Evolutionary conservation across 2,329 filamentous ascomycete genomes (phyloP), one percentile per base, ranked within the genome.

Genomic region (Nothophoma quercina): DNA sequence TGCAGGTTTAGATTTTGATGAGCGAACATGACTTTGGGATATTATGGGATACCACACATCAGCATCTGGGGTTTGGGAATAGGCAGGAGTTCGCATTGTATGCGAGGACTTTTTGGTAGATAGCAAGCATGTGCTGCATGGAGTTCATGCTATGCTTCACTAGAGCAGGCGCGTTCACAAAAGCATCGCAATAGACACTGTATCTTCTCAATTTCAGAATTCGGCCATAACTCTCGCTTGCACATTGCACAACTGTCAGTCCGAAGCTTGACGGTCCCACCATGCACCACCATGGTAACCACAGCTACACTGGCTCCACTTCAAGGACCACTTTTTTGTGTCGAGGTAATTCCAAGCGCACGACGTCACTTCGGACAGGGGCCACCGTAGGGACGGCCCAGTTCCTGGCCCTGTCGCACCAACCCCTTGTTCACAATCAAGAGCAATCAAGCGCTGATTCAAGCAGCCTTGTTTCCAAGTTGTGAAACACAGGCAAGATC

Each of bases 21-120:
- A 46, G 42, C 25, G 55, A 21, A 44, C 38, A 33, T 22, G 36
- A 45, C 39, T 55, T 44, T 54, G 58, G 47, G 38, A 56, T 54
- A 60, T 51, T 49, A 55, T 19, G 35, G 45, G 46, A 55, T 55
- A 55, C 50, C 50, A 53, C 43, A 53, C 46, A 53, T 28, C 44
- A 48, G 50, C 50, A 53, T 53, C 38, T 40, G 49, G 54, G 54
- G 38, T 51, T 54, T 41, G 30, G 50, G 30, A 41, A 41, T 21
- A 43, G 49, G 41, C 25, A 48, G 54, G 54, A 40, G 49, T 53
- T 45, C 40, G 49, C 49, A 49, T 38, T 40, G 43, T 30, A 38
- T 47, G 43, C 50, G 38, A 47, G 43, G 43, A 26, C 43, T 28
- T 28, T 53, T 53, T 43, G 50, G 22, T 53, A 53, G 50, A 48